Evolutionary conservation across 2,329 filamentous ascomycete species (phyloP), one percentile per base, ranked within the genome.

Genomic region (Colletotrichum eleusines): DNA sequence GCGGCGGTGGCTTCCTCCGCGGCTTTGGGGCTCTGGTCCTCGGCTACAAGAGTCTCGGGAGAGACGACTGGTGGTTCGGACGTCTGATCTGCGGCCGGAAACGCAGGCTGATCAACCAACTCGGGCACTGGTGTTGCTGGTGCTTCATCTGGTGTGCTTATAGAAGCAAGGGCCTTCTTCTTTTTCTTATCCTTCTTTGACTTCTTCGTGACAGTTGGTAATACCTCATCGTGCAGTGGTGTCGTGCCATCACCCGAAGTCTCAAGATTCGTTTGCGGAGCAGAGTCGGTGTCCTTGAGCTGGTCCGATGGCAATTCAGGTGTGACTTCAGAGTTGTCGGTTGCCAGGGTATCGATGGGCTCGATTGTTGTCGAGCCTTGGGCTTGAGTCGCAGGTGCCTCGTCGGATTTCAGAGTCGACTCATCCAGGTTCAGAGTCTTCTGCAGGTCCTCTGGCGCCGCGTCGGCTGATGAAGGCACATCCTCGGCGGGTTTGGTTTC

Each of bases 141-240:
- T 35, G 50, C 20, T 35, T 63, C 61, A 31, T 55, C 61, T 9
- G 38, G 26, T 26, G 42, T 63, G 61, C 26, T 40, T 9, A 8
- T n/a, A 18, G 66, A 53, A 23, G 55, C 54, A 31, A 54, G 53
- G 16, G 26, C 54, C 16, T 76, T 75, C 63, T 76, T 78, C 26
- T 76, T 75, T 55, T 75, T 78, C 74, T 80, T 79, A 53, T 75
- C 74, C 69, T 80, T 81, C 63, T 80, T 79, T 63, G 70, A 75
- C 71, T 78, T 80, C 74, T 78, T 78, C 46, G 69, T 64, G 23
- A 66, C 23, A 7, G 63, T 33, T 5, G 20, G 68, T 11, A 67
- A 62, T 55, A 77, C 75, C n/a, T 75, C 74, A 40, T 75, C 72
- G 3, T 59, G 59, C 55, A 38, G 20, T n/a, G 66, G 26, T 62